Conservation (phyloP, 2,329 filamentous ascomycete genomes). For the Colletotrichum tropicicola region DNA sequence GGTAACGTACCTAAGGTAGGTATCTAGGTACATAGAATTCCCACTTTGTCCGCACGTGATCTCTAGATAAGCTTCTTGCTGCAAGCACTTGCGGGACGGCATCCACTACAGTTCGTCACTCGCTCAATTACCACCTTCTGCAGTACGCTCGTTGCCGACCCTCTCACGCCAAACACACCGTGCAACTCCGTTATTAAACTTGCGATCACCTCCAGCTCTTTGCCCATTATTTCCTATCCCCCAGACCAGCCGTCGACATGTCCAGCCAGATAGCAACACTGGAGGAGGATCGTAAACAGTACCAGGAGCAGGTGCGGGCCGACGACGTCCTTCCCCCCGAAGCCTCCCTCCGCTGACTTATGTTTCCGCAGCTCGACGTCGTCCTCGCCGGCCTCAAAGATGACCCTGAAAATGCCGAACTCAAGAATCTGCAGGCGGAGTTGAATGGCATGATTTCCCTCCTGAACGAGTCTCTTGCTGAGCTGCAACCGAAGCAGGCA, state of each 20-base stretch:
- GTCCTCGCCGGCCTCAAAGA: constrained; percentile 79
- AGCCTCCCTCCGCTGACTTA: constrained; percentile 30
- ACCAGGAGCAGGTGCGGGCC: constrained; percentile 63
- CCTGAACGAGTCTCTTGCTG: constrained; percentile 82
- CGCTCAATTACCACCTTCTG: too few relatives aligned
- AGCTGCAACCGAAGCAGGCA: constrained; percentile 71
- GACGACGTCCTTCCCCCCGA: neutral
- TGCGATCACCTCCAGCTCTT: neutral
- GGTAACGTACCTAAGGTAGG: too few relatives aligned
- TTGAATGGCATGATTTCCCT: constrained; percentile 83
- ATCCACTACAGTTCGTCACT: too few relatives aligned
- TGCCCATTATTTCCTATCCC: neutral
- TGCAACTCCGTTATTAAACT: neutral
- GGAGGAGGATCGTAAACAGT: constrained; percentile 62
- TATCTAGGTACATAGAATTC: neutral
- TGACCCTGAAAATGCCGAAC: constrained; percentile 82
- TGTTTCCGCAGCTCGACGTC: constrained; percentile 72
- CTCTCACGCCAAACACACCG: too few relatives aligned
- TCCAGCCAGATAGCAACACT: constrained; percentile 49
- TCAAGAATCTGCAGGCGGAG: constrained; percentile 80
- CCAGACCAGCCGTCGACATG: constrained; percentile 17
- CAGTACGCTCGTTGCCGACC: too few relatives aligned
- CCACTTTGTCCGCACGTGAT: too few relatives aligned
- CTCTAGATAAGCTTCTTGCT: too few relatives aligned
- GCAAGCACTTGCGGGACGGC: too few relatives aligned